Percentiles rank a stretch among this genome's conserved stretches.
Conservation (phyloP, 164 flowering plant species). For the Nymphaea thermarum region DNA sequence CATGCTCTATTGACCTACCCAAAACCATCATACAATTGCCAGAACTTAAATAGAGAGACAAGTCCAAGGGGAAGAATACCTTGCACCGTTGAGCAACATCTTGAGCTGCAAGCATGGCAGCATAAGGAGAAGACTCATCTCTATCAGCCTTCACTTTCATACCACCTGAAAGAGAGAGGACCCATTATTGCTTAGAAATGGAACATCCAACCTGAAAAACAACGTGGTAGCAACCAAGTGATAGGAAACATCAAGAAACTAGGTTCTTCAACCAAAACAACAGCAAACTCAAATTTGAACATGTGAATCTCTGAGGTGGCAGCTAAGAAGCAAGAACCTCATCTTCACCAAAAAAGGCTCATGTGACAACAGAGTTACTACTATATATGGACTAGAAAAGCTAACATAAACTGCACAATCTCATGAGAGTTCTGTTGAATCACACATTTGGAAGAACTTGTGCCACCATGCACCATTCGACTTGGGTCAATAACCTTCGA, state of each 20-base stretch:
- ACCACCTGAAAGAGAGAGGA: constrained; percentile 32
- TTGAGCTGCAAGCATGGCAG: constrained; percentile 76
- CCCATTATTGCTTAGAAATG: background rate
- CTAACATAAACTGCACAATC: too few species aligned
- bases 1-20: background rate
- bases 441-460: too few species aligned
- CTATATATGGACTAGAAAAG: too few species aligned
- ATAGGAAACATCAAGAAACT: background rate
- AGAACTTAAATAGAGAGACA: background rate
- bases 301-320: background rate
- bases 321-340: too few species aligned
- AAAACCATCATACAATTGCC: background rate
- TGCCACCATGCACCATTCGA: too few species aligned
- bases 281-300: background rate
- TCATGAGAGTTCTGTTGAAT: too few species aligned
- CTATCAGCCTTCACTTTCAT: constrained; percentile 73
- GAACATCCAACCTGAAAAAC: background rate
- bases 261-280: background rate
- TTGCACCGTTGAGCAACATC: constrained; percentile 64
- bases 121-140: constrained; percentile 71
- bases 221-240: background rate
- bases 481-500: too few species aligned
- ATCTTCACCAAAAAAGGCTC: too few species aligned
- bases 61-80: constrained; percentile 19
- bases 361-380: too few species aligned